A percentile compares a stretch with the other conserved stretches of the same genome.
Evolutionary conservation across 2,329 filamentous ascomycete species (phyloP).

Genomic region (Colletotrichum truncatum): DNA sequence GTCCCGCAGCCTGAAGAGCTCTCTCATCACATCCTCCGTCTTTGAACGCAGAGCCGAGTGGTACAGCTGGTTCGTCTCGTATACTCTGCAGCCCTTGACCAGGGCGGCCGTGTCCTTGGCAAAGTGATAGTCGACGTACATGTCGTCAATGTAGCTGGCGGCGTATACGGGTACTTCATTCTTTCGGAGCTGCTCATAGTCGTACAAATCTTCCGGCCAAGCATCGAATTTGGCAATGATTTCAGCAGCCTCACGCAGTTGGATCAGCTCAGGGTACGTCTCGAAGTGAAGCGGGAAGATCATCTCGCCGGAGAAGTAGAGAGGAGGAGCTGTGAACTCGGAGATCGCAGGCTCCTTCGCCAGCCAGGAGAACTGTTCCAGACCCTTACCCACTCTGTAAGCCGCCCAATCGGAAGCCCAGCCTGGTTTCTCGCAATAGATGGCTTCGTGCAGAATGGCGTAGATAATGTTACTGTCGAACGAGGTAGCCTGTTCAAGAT

Average conservation of each 20-base stretch:
- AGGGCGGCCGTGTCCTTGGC: slow-evolving; percentile 77
- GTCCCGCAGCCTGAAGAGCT: slow-evolving; percentile 81
- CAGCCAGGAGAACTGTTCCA: slow-evolving; percentile 63
- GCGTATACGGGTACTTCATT: slow-evolving; percentile 90
- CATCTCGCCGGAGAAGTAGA: slow-evolving; percentile 94
- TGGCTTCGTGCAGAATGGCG: slow-evolving; percentile 85
- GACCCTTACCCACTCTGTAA: slow-evolving; percentile 64
- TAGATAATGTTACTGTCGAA: slow-evolving; percentile 87
- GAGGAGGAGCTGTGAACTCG: slow-evolving; percentile 52
- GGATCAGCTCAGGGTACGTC: slow-evolving; percentile 78
- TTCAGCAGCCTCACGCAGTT: slow-evolving; percentile 74
- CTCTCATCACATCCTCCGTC: slow-evolving; percentile 78
- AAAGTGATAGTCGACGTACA: slow-evolving; percentile 87
- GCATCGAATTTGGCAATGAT: slow-evolving; percentile 72
- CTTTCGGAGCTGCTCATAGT: slow-evolving; percentile 74
- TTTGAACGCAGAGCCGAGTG: slow-evolving; percentile 83
- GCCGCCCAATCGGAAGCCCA: slow-evolving; percentile 80
- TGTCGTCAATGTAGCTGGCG: slow-evolving; percentile 84
- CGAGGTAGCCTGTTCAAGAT: slow-evolving; percentile 71
- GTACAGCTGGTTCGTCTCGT: slow-evolving; percentile 86
- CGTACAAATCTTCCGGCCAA: slow-evolving; percentile 80
- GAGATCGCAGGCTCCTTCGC: slow-evolving; percentile 39
- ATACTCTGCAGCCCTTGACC: slow-evolving; percentile 82
- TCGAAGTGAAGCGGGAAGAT: slow-evolving; percentile 88
- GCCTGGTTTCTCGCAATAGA: slow-evolving; percentile 79